These are phyloP conservation scores for Yamadazyma siamensis DNA, from an alignment of 1,139 yeast species.

Conservation along the genomic window DNA sequence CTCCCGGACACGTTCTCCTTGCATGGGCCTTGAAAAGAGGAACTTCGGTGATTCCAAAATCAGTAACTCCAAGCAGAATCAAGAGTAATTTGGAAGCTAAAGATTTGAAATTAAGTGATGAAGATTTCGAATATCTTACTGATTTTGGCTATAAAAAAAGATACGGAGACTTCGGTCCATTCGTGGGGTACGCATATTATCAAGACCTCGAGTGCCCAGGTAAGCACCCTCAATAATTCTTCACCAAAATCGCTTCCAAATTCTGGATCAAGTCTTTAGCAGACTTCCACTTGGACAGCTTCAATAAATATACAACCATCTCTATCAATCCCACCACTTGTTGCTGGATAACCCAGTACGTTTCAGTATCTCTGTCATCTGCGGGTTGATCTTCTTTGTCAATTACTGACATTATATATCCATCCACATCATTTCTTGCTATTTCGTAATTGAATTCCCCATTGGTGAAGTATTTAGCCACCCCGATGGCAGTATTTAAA, in stretches of 20 bases:
- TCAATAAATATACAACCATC: constrained; percentile 1
- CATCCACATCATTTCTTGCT: constrained; percentile 3
- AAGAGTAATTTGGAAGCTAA: constrained; percentile 2
- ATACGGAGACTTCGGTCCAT: constrained; percentile 24
- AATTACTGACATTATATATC: constrained; percentile 1
- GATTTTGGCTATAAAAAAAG: constrained; percentile 15
- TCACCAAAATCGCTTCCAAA: not conserved
- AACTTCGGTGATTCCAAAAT: constrained; percentile 10
- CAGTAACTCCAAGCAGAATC: constrained; percentile 4
- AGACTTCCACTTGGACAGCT: constrained; percentile 1
- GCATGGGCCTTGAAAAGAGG: constrained; percentile 11
- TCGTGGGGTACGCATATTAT: constrained; percentile 23
- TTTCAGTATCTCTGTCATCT: not conserved
- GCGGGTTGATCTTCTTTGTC: not conserved
- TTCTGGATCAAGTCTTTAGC: not conserved
- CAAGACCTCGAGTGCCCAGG: constrained; percentile 24
- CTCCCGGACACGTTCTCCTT: constrained; percentile 4
- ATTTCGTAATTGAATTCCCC: constrained; percentile 4
- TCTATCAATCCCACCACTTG: constrained; percentile 2
- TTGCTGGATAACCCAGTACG: constrained; percentile 3
- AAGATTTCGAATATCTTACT: constrained; percentile 3
- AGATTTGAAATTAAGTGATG: constrained; percentile 1
- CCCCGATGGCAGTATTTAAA: not conserved
- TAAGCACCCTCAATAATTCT: constrained; percentile 4
- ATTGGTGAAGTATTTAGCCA: constrained; percentile 1